Percentiles rank a stretch among this genome's conserved stretches.
These are phyloP conservation scores for Cetradonia linearis DNA, from an alignment of 495 filamentous ascomycete genomes.

Conservation along the genomic window DNA sequence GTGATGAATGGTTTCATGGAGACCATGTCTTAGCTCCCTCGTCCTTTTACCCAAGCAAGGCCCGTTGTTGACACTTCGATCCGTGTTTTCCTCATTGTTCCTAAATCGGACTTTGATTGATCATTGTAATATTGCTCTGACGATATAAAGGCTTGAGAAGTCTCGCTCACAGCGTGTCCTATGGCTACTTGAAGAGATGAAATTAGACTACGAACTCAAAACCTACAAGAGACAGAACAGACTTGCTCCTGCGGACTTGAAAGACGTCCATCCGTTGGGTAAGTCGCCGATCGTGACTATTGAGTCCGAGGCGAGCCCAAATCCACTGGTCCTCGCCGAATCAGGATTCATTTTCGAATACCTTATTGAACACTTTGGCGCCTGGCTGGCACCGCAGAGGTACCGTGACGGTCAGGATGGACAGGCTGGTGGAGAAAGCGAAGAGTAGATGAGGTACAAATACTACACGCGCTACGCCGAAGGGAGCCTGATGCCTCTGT, in stretches of 20 bases:
- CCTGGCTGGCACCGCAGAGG: conserved; percentile 53
- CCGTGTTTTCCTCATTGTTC: neutral
- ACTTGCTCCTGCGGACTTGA: conserved; percentile 61
- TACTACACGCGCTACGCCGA: conserved; percentile 78
- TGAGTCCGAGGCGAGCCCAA: conserved; percentile 33
- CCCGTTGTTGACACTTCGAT: too few relatives aligned
- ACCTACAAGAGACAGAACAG: conserved; percentile 56
- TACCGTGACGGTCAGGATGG: conserved; percentile 48
- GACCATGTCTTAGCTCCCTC: too few relatives aligned
- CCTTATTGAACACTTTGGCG: conserved; percentile 62
- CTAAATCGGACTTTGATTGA: neutral
- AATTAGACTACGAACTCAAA: conserved; percentile 66
- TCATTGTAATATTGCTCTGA: neutral
- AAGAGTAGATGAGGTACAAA: conserved; percentile 65
- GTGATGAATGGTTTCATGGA: too few relatives aligned
- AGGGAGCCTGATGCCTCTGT: conserved; percentile 62
- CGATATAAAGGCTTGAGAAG: conserved; percentile 50
- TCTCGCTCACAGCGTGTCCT: conserved; percentile 78
- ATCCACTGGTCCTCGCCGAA: conserved; percentile 65
- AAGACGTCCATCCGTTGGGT: conserved; percentile 74
- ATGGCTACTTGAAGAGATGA: conserved; percentile 81
- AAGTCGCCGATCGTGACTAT: conserved; percentile 70
- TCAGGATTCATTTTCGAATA: conserved; percentile 73
- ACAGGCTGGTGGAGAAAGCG: conserved; percentile 57
- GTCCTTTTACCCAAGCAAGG: too few relatives aligned